Percentiles rank a stretch among this genome's conserved stretches.
Evolutionary conservation across 2,329 filamentous ascomycete genomes (phyloP).

Genomic region (Fusarium chlamydosporum): DNA sequence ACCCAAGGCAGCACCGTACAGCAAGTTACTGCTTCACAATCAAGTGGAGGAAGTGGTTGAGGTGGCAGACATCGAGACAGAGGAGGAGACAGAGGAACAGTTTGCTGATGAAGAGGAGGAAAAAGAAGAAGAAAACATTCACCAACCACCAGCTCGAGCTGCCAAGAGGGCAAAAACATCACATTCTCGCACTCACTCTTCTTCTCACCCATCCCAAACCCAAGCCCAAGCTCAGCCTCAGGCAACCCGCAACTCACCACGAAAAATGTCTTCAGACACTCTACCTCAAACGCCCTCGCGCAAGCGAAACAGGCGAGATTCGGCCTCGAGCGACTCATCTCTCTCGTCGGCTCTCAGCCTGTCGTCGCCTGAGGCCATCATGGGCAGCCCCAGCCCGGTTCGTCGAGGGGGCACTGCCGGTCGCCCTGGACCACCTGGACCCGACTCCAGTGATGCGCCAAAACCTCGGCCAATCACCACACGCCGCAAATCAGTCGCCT

Average conservation of each 20-base stretch:
- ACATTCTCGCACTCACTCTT: constrained; percentile 47
- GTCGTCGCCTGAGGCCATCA: constrained; percentile 57
- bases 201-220: constrained; percentile 28
- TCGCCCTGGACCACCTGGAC: constrained; percentile 41
- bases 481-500: constrained; percentile 58
- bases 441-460: constrained; percentile 56
- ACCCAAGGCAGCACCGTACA: constrained; percentile 66
- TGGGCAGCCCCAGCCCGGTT: constrained; percentile 49
- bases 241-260: constrained; percentile 46
- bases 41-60: constrained; percentile 37
- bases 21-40: constrained; percentile 60
- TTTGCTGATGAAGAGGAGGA: constrained; percentile 25
- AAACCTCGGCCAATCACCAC: constrained; percentile 59
- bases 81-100: constrained; percentile 24
- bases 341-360: constrained; percentile 59
- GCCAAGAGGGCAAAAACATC: constrained; percentile 57
- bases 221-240: constrained; percentile 22
- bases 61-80: constrained; percentile 22
- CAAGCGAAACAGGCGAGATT: constrained; percentile 55
- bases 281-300: constrained; percentile 56
- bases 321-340: constrained; percentile 61
- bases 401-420: constrained; percentile 49
- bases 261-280: constrained; percentile 48
- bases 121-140: constrained; percentile 24
- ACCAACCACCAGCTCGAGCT: constrained; percentile 46